Conservation (phyloP, 2,329 filamentous ascomycete species). For the Aaosphaeria pasadenensis region DNA sequence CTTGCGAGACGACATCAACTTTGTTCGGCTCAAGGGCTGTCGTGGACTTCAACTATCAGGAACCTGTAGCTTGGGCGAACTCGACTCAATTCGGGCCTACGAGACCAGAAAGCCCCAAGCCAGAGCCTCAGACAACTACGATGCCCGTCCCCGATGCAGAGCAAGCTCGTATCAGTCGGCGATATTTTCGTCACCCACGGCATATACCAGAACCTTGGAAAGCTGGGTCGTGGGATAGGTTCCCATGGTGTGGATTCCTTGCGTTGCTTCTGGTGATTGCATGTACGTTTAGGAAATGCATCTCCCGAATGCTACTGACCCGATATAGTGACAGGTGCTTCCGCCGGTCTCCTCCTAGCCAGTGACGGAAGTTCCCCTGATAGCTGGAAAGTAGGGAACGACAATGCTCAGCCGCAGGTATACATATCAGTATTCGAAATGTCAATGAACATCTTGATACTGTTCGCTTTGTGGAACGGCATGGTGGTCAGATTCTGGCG, state of each 20-base stretch:
- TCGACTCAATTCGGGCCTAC: constrained; percentile 3
- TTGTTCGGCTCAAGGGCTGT: constrained; percentile 9
- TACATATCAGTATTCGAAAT: constrained; percentile 19
- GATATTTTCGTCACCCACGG: constrained; percentile 16
- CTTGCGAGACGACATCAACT: constrained; percentile 1
- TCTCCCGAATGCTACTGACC: neutral
- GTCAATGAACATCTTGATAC: constrained; percentile 14
- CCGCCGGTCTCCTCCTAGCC: constrained; percentile 14
- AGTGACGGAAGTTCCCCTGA: constrained; percentile 9
- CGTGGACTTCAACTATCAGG: constrained; percentile 6
- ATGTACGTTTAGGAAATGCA: constrained; percentile 4
- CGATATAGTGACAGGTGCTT: constrained; percentile 15
- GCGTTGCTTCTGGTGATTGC: constrained; percentile 10
- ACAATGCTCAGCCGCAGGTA: constrained; percentile 15
- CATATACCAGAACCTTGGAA: constrained; percentile 18
- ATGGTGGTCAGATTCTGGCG: constrained; percentile 18
- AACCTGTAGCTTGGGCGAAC: constrained; percentile 6
- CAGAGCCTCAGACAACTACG: neutral
- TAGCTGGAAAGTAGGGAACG: constrained; percentile 14
- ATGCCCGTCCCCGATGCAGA: neutral
- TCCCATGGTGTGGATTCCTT: constrained; percentile 18
- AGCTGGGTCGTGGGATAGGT: constrained; percentile 12
- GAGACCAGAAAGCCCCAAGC: constrained; percentile 2
- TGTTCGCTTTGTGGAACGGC: constrained; percentile 17
- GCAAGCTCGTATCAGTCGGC: constrained; percentile 1